Evolutionary conservation across 2,329 filamentous ascomycete genomes (phyloP).

Genomic region (Neocucurbitaria cava): DNA sequence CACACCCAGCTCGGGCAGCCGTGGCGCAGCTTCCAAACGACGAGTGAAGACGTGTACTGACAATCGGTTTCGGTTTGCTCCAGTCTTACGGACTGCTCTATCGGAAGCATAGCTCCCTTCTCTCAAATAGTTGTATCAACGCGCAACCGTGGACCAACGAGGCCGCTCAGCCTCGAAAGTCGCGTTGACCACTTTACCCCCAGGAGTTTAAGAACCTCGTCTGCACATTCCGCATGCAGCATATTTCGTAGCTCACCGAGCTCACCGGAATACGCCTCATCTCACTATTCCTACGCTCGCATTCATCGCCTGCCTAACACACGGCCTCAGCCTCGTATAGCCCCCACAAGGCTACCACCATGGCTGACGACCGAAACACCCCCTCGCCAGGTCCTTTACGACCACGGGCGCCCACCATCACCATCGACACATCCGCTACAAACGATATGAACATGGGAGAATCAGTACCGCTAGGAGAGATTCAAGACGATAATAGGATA

Average conservation of each 20-base stretch:
- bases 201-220: conserved; percentile 9
- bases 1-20: background rate
- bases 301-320: conserved; percentile 29
- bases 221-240: conserved; percentile 30
- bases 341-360: conserved; percentile 30
- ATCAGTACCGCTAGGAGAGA: conserved; percentile 43
- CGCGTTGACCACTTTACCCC: conserved; percentile 5
- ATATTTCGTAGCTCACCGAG: conserved; percentile 16
- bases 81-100: background rate
- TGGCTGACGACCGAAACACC: conserved; percentile 39
- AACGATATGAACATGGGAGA: conserved; percentile 44
- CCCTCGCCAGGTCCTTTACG: conserved; percentile 43
- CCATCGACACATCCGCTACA: conserved; percentile 59
- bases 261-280: conserved; percentile 41
- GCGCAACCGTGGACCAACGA: background rate
- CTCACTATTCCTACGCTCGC: conserved; percentile 35
- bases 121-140: background rate
- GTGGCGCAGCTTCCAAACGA: background rate
- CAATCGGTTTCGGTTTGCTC: background rate
- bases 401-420: conserved; percentile 58
- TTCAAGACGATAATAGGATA: conserved; percentile 38
- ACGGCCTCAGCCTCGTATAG: conserved; percentile 13
- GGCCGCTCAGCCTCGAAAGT: background rate
- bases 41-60: background rate
- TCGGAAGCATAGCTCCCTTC: background rate